Evolutionary conservation across 192 early-diverging fungal species (phyloP).

Genomic region (Dissophora globulifera): DNA sequence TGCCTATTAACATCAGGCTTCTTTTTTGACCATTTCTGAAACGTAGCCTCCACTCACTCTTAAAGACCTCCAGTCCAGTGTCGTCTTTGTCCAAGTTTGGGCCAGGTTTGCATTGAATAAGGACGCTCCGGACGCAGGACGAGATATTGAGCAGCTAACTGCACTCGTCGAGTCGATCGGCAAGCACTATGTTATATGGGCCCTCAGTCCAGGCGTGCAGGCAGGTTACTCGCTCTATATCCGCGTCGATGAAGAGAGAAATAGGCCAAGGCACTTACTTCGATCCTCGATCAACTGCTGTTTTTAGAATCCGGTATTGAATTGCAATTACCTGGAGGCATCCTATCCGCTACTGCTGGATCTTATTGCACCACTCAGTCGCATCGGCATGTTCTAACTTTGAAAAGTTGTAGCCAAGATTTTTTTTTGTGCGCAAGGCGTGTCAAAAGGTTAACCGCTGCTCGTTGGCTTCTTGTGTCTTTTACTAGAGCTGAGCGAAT

Average conservation of each 20-base stretch:
- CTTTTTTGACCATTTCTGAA: no score
- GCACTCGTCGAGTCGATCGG: slow-evolving; percentile 14
- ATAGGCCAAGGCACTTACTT: no score
- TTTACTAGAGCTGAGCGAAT: slow-evolving; percentile 6
- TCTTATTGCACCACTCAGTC: slow-evolving; percentile 13
- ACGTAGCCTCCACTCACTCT: slow-evolving; percentile 32
- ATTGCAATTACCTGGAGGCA: slow-evolving; percentile 21
- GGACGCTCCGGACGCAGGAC: neutral
- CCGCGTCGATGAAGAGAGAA: neutral
- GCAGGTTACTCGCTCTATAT: neutral
- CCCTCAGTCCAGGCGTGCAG: slow-evolving; percentile 50
- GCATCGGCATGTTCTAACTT: slow-evolving; percentile 6
- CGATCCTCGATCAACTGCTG: no score
- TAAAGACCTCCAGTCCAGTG: slow-evolving; percentile 15
- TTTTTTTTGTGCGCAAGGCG: no score
- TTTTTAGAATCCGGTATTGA: slow-evolving; percentile 20
- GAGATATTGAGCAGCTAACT: neutral
- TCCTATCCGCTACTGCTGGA: slow-evolving; percentile 39
- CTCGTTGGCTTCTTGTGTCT: no score
- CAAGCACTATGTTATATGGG: slow-evolving; percentile 36
- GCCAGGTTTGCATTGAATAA: neutral
- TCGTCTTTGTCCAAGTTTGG: slow-evolving; percentile 27
- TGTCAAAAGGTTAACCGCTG: no score
- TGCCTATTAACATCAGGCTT: neutral
- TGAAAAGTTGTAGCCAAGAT: neutral